Evolutionary conservation across 805 yeast species (phyloP), one percentile per base, ranked within the genome.

Genomic region (Candida koratica): DNA sequence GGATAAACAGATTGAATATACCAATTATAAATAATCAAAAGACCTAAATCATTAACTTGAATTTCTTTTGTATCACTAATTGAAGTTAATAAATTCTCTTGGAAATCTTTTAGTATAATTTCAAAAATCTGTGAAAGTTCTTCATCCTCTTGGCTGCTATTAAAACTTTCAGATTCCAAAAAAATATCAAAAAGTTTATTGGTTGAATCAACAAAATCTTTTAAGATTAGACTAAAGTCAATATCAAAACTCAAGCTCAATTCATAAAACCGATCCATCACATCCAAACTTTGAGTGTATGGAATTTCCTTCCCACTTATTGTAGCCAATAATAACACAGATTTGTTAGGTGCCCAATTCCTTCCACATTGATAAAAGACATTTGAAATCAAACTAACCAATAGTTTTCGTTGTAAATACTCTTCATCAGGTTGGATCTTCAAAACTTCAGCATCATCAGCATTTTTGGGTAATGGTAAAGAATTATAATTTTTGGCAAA

Each of bases 201-300:
- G 2, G 79, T 56, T 22, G 65, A 64, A 3, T 52, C 47, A 6
- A 60, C 27, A 67, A 50, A 49, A 49, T 60, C 45, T 2, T 46
- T 42, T 28, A 81, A 69, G 15, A 58, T 56, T 1, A 49, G 48
- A n/a, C 58, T 59, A 9, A 79, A 59, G 35, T 81, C 76, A 34
- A 86, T 51, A 56, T 89, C 97, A 56, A 73, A 75, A 3, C 93
- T 76, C 20, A 67, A 50, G 0, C 83, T 71, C 41, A 87, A 61
- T 36, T 54, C 62, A 26, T 45, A 44, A 17, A 39, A 52, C 38
- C 61, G 56, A 30, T 43, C 62, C 39, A 44, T 22, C 5, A 51
- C 60, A 0, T 22, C 6, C 30, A 39, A 29, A 27, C 34, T 23
- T 13, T 19, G 37, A 23, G 2, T 9, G 15, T 30, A 26, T 3